Evolutionary conservation across 352 stramenopile genomes (phyloP).

Genomic region (Peronosclerospora sorghi): DNA sequence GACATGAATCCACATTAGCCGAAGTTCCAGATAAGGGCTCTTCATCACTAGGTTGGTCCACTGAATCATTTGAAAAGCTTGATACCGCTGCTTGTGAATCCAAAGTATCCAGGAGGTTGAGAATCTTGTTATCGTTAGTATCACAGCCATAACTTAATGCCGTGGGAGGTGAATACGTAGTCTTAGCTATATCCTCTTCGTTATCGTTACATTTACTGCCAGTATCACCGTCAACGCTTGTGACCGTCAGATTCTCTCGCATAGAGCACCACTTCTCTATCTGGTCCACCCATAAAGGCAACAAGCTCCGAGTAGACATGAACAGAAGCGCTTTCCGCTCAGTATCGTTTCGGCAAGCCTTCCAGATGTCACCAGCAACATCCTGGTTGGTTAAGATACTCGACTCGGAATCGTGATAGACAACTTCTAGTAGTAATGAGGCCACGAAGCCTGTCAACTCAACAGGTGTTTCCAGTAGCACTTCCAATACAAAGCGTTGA

Average conservation of each 20-base stretch:
- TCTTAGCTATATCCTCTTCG: not conserved
- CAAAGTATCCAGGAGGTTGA: slow-evolving; percentile 2
- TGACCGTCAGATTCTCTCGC: slow-evolving; percentile 9
- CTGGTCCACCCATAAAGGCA: slow-evolving; percentile 12
- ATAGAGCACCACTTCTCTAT: slow-evolving; percentile 11
- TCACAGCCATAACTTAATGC: not conserved
- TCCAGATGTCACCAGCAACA: slow-evolving; percentile 23
- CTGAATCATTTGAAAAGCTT: slow-evolving; percentile 5
- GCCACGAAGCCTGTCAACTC: slow-evolving; percentile 48
- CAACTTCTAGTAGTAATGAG: slow-evolving; percentile 23
- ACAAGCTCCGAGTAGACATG: slow-evolving; percentile 14
- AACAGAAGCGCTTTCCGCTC: slow-evolving; percentile 22
- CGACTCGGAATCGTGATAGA: slow-evolving; percentile 1
- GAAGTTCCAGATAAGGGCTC: not conserved
- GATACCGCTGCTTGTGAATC: slow-evolving; percentile 1
- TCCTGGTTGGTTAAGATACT: slow-evolving; percentile 2
- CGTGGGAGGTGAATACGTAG: not conserved
- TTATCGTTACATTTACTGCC: not conserved
- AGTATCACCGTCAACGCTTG: not conserved
- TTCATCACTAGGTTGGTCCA: slow-evolving; percentile 2
- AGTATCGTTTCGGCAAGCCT: slow-evolving; percentile 19
- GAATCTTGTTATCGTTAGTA: not conserved
- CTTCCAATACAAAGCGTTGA: slow-evolving; percentile 35
- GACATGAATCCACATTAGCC: slow-evolving; percentile 18
- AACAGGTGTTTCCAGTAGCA: slow-evolving; percentile 34